These are phyloP conservation scores for Leccinum pallidistipes DNA, from an alignment of 1,284 basidiomycete species.

Conservation along the genomic window DNA sequence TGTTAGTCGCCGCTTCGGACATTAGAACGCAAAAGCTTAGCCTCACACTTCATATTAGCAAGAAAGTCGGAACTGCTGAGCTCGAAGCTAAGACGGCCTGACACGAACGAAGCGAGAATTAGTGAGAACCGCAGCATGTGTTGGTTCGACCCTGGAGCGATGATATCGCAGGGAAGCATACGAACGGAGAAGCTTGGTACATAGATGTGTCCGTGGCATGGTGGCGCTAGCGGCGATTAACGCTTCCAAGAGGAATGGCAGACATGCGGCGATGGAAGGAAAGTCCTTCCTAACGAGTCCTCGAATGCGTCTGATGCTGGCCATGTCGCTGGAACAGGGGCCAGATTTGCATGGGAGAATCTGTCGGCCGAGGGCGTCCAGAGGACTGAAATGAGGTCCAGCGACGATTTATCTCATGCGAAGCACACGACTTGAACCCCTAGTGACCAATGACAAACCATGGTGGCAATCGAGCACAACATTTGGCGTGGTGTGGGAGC, in stretches of 20 bases:
- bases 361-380: constrained; percentile 3
- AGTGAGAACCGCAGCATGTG: constrained; percentile 12
- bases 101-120: constrained; percentile 21
- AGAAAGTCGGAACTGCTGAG: constrained; percentile 4
- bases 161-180: constrained; percentile 32
- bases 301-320: constrained; percentile 1
- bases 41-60: not conserved
- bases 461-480: constrained; percentile 15
- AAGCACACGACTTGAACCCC: constrained; percentile 20
- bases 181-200: constrained; percentile 25
- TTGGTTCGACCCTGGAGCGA: constrained; percentile 22
- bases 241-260: constrained; percentile 31
- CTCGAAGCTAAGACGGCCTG: constrained; percentile 11
- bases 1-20: not conserved
- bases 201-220: constrained; percentile 24
- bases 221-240: constrained; percentile 37
- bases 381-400: constrained; percentile 7
- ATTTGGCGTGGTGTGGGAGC: constrained; percentile 29
- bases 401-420: constrained; percentile 17
- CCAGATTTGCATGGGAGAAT: constrained; percentile 33
- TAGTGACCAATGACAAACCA: constrained; percentile 17
- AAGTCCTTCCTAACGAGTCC: constrained; percentile 18
- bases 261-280: constrained; percentile 30
- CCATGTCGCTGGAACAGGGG: constrained; percentile 10
- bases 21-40: constrained; percentile 2